These are phyloP conservation scores for Gloeopeniophorella convolvens DNA, from an alignment of 768 basidiomycete genomes.

Conservation along the genomic window DNA sequence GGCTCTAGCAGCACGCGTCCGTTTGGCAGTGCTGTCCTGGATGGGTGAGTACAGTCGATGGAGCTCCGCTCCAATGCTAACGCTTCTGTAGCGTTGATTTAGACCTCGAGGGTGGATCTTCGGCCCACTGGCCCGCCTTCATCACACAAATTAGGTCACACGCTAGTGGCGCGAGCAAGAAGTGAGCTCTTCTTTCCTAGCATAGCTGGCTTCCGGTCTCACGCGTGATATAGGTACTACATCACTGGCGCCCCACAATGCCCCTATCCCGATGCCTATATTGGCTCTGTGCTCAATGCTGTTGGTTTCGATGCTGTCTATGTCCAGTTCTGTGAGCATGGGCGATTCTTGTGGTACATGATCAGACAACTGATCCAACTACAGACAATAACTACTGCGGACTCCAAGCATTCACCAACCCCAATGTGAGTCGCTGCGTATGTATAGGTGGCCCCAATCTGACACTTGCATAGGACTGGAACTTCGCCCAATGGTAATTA, in stretches of 20 bases:
- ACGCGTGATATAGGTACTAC: slow-evolving; percentile 42
- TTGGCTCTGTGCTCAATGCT: slow-evolving; percentile 52
- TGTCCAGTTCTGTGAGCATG: slow-evolving; percentile 55
- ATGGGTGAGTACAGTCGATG: slow-evolving; percentile 42
- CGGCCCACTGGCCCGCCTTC: slow-evolving; percentile 26
- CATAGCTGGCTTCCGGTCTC: background rate
- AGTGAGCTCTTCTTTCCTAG: slow-evolving; percentile 29
- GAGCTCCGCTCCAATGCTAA: background rate
- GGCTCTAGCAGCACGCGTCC: slow-evolving; percentile 56
- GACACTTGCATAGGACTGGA: slow-evolving; percentile 35
- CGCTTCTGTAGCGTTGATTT: slow-evolving; percentile 42
- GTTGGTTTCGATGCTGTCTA: slow-evolving; percentile 68
- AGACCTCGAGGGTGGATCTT: slow-evolving; percentile 64
- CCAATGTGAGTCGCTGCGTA: slow-evolving; percentile 29
- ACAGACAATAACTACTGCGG: slow-evolving; percentile 57
- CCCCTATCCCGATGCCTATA: slow-evolving; percentile 59
- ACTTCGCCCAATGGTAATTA: slow-evolving; percentile 47
- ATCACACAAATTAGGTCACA: slow-evolving; percentile 51
- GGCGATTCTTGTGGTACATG: background rate
- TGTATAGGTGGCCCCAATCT: background rate
- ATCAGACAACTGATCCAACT: background rate
- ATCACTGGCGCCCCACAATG: slow-evolving; percentile 63
- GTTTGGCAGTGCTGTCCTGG: slow-evolving; percentile 64
- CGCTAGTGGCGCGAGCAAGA: slow-evolving; percentile 44
- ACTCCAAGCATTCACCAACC: slow-evolving; percentile 39